Percentiles rank a stretch among this genome's conserved stretches.
Evolutionary conservation across 352 stramenopile genomes (phyloP).

Genomic region (Phytopythium kandeliae): DNA sequence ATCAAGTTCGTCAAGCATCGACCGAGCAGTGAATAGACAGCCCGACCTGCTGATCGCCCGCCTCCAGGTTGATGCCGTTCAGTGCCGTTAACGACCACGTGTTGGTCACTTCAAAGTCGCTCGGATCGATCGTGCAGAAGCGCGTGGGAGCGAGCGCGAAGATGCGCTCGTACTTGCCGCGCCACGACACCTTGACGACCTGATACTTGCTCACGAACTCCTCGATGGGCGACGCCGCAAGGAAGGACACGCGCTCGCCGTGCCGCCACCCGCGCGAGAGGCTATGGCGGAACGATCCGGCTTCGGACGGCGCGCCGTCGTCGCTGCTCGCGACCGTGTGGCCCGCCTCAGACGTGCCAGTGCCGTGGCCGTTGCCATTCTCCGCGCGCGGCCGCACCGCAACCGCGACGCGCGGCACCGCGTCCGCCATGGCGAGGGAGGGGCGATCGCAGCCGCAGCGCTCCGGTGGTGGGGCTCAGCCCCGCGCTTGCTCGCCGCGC

Average conservation of each 20-base stretch:
- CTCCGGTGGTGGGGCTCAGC: no score
- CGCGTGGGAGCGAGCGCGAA: slow-evolving; percentile 69
- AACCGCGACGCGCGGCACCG: not conserved
- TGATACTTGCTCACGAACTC: slow-evolving; percentile 84
- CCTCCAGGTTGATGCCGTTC: slow-evolving; percentile 49
- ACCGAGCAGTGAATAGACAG: slow-evolving; percentile 11
- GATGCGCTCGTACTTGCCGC: slow-evolving; percentile 85
- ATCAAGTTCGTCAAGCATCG: no score
- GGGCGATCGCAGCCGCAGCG: no score
- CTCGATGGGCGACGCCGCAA: slow-evolving; percentile 42
- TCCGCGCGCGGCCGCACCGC: slow-evolving; percentile 1
- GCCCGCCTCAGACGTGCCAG: not conserved
- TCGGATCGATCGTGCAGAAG: slow-evolving; percentile 83
- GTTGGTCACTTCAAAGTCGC: slow-evolving; percentile 86
- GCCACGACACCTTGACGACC: slow-evolving; percentile 79
- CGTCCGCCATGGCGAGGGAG: slow-evolving; percentile 1
- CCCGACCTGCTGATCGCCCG: slow-evolving; percentile 22
- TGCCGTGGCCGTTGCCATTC: not conserved
- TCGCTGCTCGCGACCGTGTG: not conserved
- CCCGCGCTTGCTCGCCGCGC: not conserved
- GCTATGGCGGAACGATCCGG: slow-evolving; percentile 4
- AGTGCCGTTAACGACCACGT: slow-evolving; percentile 71
- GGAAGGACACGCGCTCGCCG: slow-evolving; percentile 11
- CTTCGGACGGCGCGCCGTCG: slow-evolving; percentile 6
- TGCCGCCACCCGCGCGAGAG: slow-evolving; percentile 3